Conservation (phyloP, 768 basidiomycete genomes). For the Melanogaster broomeanus region DNA sequence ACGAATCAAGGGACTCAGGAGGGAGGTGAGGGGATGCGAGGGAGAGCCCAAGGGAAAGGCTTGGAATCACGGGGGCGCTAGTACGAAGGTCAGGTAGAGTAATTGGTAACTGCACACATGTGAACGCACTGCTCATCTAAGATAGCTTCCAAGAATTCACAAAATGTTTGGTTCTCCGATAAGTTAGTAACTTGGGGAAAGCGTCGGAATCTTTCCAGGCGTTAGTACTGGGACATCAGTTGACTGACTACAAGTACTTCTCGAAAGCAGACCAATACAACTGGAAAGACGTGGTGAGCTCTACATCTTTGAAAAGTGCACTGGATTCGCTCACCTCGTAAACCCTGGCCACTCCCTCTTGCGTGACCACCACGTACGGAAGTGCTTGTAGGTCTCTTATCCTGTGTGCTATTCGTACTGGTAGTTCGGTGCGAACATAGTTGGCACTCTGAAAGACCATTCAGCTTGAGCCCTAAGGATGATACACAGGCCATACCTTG, state of each 20-base stretch:
- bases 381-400: constrained; percentile 84
- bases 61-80: constrained; percentile 80
- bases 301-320: neutral
- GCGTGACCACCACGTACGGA: constrained; percentile 85
- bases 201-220: constrained; percentile 57
- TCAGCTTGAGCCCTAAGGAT: neutral
- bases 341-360: constrained; percentile 79
- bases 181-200: constrained; percentile 73
- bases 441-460: constrained; percentile 68
- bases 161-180: constrained; percentile 79
- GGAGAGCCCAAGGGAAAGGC: constrained; percentile 77
- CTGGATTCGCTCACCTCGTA: constrained; percentile 64
- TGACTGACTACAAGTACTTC: constrained; percentile 47
- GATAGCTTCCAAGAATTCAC: constrained; percentile 62
- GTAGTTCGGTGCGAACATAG: constrained; percentile 87
- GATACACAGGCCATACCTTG: constrained; percentile 47
- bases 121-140: constrained; percentile 73
- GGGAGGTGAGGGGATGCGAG: constrained; percentile 79
- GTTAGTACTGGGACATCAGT: constrained; percentile 7
- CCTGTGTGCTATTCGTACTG: constrained; percentile 85
- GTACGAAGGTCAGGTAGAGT: constrained; percentile 8
- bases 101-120: constrained; percentile 1
- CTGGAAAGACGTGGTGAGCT: constrained; percentile 37
- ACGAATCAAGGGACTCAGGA: constrained; percentile 79
- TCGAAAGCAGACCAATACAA: constrained; percentile 88